A percentile compares a stretch with the other conserved stretches of the same genome.
phyloP scores from a whole-genome alignment of 305 asterid genomes.

The Coffea humblotiana region DNA sequence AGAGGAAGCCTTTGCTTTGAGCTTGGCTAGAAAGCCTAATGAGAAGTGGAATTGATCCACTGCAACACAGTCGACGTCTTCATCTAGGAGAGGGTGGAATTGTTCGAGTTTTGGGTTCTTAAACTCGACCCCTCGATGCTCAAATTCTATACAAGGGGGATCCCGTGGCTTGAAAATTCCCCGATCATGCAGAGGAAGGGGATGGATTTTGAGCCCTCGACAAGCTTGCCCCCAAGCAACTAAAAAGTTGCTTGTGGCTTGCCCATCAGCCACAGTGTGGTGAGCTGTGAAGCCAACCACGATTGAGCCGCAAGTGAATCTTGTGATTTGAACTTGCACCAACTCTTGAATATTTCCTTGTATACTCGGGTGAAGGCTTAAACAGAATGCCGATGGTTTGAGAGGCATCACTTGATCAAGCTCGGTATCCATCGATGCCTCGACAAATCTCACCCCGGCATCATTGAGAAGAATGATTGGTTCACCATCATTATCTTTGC shows the following conservation, averaged over 20 bases:
- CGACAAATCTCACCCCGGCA: slow-evolving; percentile 74
- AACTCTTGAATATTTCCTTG: slow-evolving; percentile 49
- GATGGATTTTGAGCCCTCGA: slow-evolving; percentile 40
- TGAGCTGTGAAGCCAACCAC: slow-evolving; percentile 75
- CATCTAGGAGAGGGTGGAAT: slow-evolving; percentile 33
- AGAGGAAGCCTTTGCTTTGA: slow-evolving; percentile 60
- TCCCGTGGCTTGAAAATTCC: slow-evolving; percentile 52
- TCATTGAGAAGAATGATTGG: slow-evolving; percentile 52
- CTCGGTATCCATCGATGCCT: slow-evolving; percentile 49
- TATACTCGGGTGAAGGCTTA: slow-evolving; percentile 64
- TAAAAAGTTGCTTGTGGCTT: slow-evolving; percentile 60
- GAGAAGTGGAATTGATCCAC: slow-evolving; percentile 60
- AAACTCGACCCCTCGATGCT: slow-evolving; percentile 65
- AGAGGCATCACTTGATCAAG: slow-evolving; percentile 44
- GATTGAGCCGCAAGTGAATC: slow-evolving; percentile 76
- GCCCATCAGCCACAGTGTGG: slow-evolving; percentile 69
- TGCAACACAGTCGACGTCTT: slow-evolving; percentile 40
- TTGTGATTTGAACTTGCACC: slow-evolving; percentile 72
- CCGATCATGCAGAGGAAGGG: slow-evolving; percentile 53
- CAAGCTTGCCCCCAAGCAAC: slow-evolving; percentile 82
- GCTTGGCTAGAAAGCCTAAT: slow-evolving; percentile 48
- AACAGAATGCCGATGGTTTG: slow-evolving; percentile 45
- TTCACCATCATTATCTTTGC: slow-evolving; percentile 38
- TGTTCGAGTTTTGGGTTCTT: slow-evolving; percentile 32
- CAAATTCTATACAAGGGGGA: slow-evolving; percentile 46